Conservation (phyloP, 192 early-diverging fungal genomes). For the Coemansia sp. region DNA sequence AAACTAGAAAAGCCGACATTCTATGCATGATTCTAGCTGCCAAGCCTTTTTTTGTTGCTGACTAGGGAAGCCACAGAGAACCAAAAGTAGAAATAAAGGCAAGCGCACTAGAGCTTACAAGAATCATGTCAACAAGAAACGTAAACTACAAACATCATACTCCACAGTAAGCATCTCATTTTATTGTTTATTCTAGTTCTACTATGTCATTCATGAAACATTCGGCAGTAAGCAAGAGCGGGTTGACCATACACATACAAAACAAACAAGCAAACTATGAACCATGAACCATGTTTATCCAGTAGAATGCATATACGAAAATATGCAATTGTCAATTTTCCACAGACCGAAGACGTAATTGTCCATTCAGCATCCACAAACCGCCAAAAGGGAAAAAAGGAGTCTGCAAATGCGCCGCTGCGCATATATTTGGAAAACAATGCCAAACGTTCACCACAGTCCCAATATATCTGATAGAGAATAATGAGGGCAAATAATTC, state of each 20-base stretch:
- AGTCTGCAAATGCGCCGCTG: neutral
- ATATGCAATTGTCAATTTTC: neutral
- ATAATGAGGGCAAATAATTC: neutral
- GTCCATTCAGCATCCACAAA: neutral
- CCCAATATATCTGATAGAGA: neutral
- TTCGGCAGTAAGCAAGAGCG: neutral
- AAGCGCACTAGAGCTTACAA: neutral
- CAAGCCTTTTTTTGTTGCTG: neutral
- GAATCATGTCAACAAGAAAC: neutral
- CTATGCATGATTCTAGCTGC: neutral
- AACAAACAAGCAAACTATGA: no score
- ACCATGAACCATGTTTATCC: conserved; percentile 1
- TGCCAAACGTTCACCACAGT: neutral
- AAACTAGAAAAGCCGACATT: neutral
- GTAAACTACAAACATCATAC: neutral
- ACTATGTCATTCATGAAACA: neutral
- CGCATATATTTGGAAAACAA: neutral
- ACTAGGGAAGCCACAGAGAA: neutral
- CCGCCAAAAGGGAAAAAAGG: neutral
- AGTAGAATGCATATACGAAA: neutral
- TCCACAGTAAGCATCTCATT: neutral
- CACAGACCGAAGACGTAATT: neutral
- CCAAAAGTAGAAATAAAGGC: neutral
- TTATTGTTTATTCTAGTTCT: neutral
- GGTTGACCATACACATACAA: neutral